Percentiles rank a stretch among this genome's conserved stretches.
Conservation (phyloP, 768 basidiomycete species). For the Hydnomerulius pinastri region DNA sequence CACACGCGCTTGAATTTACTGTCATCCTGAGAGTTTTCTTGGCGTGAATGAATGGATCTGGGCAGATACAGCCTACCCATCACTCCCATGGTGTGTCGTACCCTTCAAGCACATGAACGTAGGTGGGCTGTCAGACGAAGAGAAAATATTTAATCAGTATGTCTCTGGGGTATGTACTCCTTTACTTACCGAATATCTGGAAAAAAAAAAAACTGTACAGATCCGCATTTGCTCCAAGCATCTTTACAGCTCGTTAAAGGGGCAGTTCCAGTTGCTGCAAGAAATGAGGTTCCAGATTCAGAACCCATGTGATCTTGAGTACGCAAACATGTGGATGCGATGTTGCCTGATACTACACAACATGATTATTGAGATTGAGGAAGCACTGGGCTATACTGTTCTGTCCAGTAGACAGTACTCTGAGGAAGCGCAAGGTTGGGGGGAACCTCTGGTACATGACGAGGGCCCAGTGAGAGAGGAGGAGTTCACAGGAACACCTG, state of each 20-base stretch:
- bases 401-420: neutral
- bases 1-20: neutral
- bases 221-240: slow-evolving; percentile 7
- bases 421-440: too few species aligned
- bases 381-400: neutral
- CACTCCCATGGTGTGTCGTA: slow-evolving; percentile 23
- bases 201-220: slow-evolving; percentile 1
- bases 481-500: neutral
- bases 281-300: slow-evolving; percentile 15
- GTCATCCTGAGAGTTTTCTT: slow-evolving; percentile 1
- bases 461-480: neutral
- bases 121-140: slow-evolving; percentile 12
- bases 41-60: slow-evolving; percentile 15
- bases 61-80: slow-evolving; percentile 19
- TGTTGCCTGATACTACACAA: slow-evolving; percentile 14
- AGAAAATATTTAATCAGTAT: slow-evolving; percentile 25
- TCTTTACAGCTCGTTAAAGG: slow-evolving; percentile 14
- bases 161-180: slow-evolving; percentile 23
- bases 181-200: neutral
- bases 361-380: slow-evolving; percentile 18
- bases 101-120: slow-evolving; percentile 26
- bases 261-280: slow-evolving; percentile 8
- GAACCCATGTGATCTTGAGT: neutral
- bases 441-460: neutral
- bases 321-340: slow-evolving; percentile 4